Conservation (phyloP, 768 basidiomycete genomes). For the Candolleomyces eurysporus region DNA sequence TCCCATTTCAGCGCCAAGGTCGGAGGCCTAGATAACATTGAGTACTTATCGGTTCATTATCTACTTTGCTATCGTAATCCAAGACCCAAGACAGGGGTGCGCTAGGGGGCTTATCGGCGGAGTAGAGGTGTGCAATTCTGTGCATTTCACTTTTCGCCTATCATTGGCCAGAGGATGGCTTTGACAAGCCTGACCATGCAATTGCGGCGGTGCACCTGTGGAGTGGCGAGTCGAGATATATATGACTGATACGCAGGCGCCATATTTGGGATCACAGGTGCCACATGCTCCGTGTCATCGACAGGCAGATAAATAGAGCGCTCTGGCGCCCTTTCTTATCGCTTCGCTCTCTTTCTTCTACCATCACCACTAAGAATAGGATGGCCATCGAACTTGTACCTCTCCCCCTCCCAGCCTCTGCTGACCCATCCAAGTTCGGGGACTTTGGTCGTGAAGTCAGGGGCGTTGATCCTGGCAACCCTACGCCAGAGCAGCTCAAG, state of each 20-base stretch:
- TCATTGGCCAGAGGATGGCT: no score
- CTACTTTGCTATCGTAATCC: no score
- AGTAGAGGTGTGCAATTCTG: no score
- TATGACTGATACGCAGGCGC: not conserved
- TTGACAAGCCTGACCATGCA: no score
- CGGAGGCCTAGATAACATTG: no score
- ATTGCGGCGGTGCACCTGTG: no score
- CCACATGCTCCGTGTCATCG: conserved; percentile 8
- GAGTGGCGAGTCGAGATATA: no score
- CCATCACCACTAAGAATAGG: conserved; percentile 23
- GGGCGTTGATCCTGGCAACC: conserved; percentile 63
- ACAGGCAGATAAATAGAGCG: conserved; percentile 12
- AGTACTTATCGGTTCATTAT: no score
- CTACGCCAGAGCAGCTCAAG: conserved; percentile 57
- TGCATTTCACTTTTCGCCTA: no score
- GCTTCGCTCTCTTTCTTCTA: not conserved
- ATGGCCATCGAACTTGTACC: conserved; percentile 62
- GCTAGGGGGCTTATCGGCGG: no score
- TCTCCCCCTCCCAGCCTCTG: conserved; percentile 65
- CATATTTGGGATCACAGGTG: not conserved
- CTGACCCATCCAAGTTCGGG: conserved; percentile 62
- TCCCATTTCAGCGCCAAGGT: not conserved
- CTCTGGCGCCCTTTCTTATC: not conserved
- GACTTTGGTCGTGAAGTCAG: conserved; percentile 75
- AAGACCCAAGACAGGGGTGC: no score